Base-by-base conservation (phyloP, 768 basidiomycete species). In the Boletales sp. region DNA sequence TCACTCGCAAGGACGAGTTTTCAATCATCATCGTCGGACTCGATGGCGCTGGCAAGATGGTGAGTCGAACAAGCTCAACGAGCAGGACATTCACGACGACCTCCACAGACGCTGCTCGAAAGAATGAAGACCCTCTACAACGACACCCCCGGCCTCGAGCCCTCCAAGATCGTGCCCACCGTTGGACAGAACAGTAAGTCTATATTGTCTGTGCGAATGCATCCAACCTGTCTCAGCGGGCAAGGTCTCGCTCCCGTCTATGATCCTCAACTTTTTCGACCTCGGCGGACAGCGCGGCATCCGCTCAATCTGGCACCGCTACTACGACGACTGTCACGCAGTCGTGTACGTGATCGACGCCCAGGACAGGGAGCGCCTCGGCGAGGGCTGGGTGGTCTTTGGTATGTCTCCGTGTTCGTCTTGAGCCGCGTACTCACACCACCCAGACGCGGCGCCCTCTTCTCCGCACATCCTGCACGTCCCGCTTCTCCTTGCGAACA, bases 251-350 rank as follows among this genome's bases (percentile, higher is more conserved):
- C 78, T 99, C 5, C 92, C 97, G 0, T 95, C 93, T 0, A 94
- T 93, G 0, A 87, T 95, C 27, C 81, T 98, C 24, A 90, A 92
- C 63, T 97, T 98, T 76, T 97, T 93, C 84, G 97, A 99, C 64
- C 77, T 99, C 9, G 95, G 95, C 11, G 95, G 95, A 0, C 95
- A 98, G 64, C 76, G 87, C 2, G 93, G 94, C 19, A 95, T 99
- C 36, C 80, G 95, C 27, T 86, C 84, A 31, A 95, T 99, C 56
- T 98, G 95, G 94, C 83, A 86, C 51, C 77, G 81, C 48, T 99
- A 99, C 70, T 97, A 95, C 66, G 87, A 91, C 48, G 94, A 97
- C n/a, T n/a, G n/a, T n/a, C n/a, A n/a, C n/a, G n/a, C n/a, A n/a
- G n/a, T n/a, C n/a, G n/a, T n/a, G n/a, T n/a, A n/a, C n/a, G n/a